Evolutionary conservation across 2,329 filamentous ascomycete species (phyloP), one percentile per base, ranked within the genome.

Genomic region (Phialocephala subalpina): DNA sequence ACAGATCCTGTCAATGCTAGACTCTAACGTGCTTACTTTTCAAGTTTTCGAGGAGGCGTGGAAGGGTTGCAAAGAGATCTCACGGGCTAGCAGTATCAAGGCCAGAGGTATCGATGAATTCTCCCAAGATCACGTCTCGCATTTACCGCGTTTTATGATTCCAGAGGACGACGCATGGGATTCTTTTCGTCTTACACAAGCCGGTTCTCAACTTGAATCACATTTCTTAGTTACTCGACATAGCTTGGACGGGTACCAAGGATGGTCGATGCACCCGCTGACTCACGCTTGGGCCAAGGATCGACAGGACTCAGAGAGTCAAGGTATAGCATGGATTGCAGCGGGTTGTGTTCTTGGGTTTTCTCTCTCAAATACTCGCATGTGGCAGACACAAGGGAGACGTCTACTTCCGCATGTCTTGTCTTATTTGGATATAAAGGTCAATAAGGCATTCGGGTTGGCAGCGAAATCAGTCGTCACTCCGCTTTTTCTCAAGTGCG

Each of bases 41-140:
- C 47, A 68, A n/a, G n/a, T 78, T 7, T 79, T 79, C 61, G 53
- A 71, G 64, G 65, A 69, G 7, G 75, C 72, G 22, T 78, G 73
- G 75, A 58, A 67, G 9, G 58, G 69, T 49, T 60, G 62, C 59
- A 63, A 36, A 53, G 59, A 62, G 47, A 53, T 65, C n/a, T 62
- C 61, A 3, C 25, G 64, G 2, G 8, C 47, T 16, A 55, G 62
- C 49, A 22, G 57, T 16, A n/a, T n/a, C n/a, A 33, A 62, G n/a
- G 27, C 33, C 4, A 62, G 27, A 27, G 36, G 64, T 36, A 42
- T 68, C 14, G 11, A 64, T 55, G 5, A 22, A 14, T 52, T 72
- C 11, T 62, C 58, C 20, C 40, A 25, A 58, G 69, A 68, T 67
- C 70, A 74, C 35, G 29, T 73, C 11, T 67, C 56, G 25, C 56